These are phyloP conservation scores for Parastagonospora nodorum DNA, from an alignment of 2,329 filamentous ascomycete species.

Conservation along the genomic window DNA sequence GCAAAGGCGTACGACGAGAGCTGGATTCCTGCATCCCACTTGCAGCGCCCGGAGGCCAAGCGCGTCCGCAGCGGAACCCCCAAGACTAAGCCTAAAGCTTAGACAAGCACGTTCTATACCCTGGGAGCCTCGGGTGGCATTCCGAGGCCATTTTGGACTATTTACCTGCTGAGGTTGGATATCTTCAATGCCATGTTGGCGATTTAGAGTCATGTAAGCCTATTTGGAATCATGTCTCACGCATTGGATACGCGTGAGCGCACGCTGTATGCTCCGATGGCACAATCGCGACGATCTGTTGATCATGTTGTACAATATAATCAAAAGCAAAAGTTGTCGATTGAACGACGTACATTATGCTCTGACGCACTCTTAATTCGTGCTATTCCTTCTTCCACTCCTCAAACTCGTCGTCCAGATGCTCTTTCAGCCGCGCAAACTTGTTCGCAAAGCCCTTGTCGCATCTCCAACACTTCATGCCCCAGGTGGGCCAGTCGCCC, in stretches of 20 bases:
- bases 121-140: not conserved
- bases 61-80: constrained; percentile 59
- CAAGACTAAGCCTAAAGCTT: constrained; percentile 45
- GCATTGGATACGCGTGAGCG: not conserved
- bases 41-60: constrained; percentile 78
- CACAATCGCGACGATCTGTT: not conserved
- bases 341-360: too few species aligned
- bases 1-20: constrained; percentile 83
- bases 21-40: constrained; percentile 90
- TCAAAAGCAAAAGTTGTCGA: constrained; percentile 1
- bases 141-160: not conserved
- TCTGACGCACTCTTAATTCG: too few species aligned
- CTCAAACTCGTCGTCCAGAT: constrained; percentile 76
- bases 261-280: not conserved
- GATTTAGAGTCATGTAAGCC: not conserved
- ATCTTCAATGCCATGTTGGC: not conserved
- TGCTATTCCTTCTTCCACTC: constrained; percentile 64
- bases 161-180: not conserved
- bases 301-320: constrained; percentile 5
- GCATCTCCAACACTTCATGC: constrained; percentile 87
- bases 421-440: constrained; percentile 75
- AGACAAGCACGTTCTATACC: constrained; percentile 6
- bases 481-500: constrained; percentile 64
- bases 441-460: constrained; percentile 72
- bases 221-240: not conserved